phyloP scores from a whole-genome alignment of 2,329 filamentous ascomycete genomes.

The Paecilomyces niveus region DNA sequence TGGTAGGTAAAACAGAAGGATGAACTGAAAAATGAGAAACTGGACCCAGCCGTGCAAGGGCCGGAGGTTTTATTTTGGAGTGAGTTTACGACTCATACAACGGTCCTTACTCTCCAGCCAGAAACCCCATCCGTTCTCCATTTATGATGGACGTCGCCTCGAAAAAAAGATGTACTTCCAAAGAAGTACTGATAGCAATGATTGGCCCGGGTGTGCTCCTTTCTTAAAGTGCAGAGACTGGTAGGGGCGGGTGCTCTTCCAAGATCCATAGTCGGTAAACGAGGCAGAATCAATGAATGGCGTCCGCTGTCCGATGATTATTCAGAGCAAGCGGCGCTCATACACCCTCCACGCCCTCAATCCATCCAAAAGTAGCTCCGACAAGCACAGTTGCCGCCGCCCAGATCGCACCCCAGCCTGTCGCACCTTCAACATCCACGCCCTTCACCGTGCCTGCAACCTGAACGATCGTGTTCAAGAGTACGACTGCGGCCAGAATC shows the following conservation, averaged over 20 bases:
- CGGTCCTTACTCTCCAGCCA: background rate
- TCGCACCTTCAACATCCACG: conserved; percentile 62
- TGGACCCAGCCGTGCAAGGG: background rate
- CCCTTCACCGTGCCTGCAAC: conserved; percentile 61
- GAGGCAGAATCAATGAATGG: background rate
- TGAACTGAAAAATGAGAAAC: background rate
- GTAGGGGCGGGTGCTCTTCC: too few relatives aligned
- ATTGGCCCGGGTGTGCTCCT: too few relatives aligned
- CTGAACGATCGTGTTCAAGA: conserved; percentile 56
- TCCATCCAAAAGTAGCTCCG: conserved; percentile 30
- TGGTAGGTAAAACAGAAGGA: too few relatives aligned
- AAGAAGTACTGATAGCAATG: too few relatives aligned
- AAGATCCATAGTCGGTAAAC: background rate
- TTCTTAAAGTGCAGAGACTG: too few relatives aligned
- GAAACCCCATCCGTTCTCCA: background rate
- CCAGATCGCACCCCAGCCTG: conserved; percentile 69
- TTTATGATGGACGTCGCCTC: background rate
- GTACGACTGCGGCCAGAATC: conserved; percentile 38
- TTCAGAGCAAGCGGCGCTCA: conserved; percentile 8
- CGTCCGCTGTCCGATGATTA: background rate
- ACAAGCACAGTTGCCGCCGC: conserved; percentile 40
- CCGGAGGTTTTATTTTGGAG: background rate
- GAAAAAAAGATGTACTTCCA: too few relatives aligned
- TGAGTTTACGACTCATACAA: background rate
- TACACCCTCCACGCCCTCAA: conserved; percentile 32